Evolutionary conservation across 73 alveolate genomes (phyloP), one percentile per base, ranked within the genome.

Genomic region (Durusdinium trenchii): DNA sequence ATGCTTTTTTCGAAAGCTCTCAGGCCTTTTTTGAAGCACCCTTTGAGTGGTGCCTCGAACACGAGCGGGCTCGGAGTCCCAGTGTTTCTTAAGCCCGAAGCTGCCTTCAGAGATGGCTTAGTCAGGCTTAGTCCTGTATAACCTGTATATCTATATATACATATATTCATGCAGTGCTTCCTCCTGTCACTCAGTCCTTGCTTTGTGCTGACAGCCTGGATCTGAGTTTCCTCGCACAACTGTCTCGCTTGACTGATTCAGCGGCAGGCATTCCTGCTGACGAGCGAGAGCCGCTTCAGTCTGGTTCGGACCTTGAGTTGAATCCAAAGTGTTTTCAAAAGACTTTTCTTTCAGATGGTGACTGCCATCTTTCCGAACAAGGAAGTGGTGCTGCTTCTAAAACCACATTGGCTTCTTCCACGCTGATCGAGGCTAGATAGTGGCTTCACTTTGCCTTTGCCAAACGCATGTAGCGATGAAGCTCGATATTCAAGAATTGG

Each of bases 1-100:
- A 36, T 12, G 23, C 32, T 12, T 35, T 40, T 45, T 57, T 16
- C 69, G 32, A 57, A 57, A 57, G 51, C 12, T 52, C 46, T n/a
- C 36, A 91, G 98, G 98, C 64, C 47, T 91, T 91, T 32, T 89
- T 91, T 3, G 75, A 91, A 48, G 82, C 98, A 35, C 98, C 98
- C 1, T 91, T 91, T 20, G 89, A 76, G 30, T 91, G 98, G 98
- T 91, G 90, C 60, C 67, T 42, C 23, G 90, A 91, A 78, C 98
- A 91, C 35, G 98, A 91, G 67, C 87, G 98, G 60, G 97, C 87
- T 48, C 3, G 84, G 87, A 35, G 73, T 42, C 96, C 46, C 45
- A 32, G 42, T 10, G n/a, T 35, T 3, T 36, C 85, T 14, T 35
- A 28, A 9, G 42, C 47, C 0, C 32, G 64, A 54, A 20, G 89